A percentile compares a stretch with the other conserved stretches of the same genome.
phyloP scores from a whole-genome alignment of 1,139 yeast species.

The Barnettozyma hawaiiensis region DNA sequence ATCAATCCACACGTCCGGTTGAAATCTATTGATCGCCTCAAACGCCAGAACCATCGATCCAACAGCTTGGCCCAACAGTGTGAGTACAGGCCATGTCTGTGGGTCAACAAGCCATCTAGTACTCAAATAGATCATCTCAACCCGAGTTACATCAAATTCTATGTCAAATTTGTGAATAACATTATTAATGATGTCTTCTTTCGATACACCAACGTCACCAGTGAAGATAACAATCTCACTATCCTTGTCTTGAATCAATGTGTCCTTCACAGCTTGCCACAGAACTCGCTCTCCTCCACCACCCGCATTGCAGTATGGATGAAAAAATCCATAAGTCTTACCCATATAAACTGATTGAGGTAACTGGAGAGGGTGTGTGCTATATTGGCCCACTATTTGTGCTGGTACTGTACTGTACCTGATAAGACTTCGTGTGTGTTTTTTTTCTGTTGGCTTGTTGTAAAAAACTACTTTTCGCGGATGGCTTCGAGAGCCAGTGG shows the following conservation, averaged over 20 bases:
- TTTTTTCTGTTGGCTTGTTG: too few relatives aligned
- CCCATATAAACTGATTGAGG: background rate
- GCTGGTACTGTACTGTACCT: too few relatives aligned
- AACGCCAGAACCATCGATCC: slow-evolving; percentile 67
- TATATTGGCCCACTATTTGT: too few relatives aligned
- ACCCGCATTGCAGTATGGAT: slow-evolving; percentile 92
- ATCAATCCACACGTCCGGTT: slow-evolving; percentile 89
- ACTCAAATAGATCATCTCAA: slow-evolving; percentile 68
- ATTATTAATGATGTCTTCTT: slow-evolving; percentile 47
- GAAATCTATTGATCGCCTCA: slow-evolving; percentile 61
- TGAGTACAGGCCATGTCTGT: slow-evolving; percentile 68
- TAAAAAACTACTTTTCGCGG: too few relatives aligned
- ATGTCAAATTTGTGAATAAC: slow-evolving; percentile 66
- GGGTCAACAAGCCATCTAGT: slow-evolving; percentile 64
- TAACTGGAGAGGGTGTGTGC: too few relatives aligned
- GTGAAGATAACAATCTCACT: slow-evolving; percentile 76
- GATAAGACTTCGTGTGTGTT: too few relatives aligned
- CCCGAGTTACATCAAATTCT: slow-evolving; percentile 44
- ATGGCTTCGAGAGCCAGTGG: too few relatives aligned
- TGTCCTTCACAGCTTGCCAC: slow-evolving; percentile 86
- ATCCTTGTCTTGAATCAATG: slow-evolving; percentile 45
- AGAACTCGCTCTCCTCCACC: slow-evolving; percentile 98
- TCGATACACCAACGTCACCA: slow-evolving; percentile 54
- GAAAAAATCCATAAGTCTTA: slow-evolving; percentile 70
- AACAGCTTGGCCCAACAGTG: slow-evolving; percentile 80